A percentile compares a stretch with the other conserved stretches of the same genome.
Conservation (phyloP, 257 asterid genomes). For the Primulina eburnea region DNA sequence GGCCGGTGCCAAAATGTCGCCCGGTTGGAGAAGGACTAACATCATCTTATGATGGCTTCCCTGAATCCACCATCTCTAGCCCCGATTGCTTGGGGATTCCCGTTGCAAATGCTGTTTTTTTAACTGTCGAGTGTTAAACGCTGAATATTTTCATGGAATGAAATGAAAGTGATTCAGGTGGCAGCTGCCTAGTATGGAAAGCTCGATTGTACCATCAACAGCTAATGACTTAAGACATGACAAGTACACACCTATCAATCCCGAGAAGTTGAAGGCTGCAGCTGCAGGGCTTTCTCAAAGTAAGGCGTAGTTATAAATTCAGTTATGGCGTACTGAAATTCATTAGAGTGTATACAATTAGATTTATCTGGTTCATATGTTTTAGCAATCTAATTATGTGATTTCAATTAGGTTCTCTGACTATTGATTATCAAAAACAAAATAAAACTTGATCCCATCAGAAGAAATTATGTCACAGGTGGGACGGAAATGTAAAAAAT, state of each 20-base stretch:
- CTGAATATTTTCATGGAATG: slow-evolving; percentile 7
- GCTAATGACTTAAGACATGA: slow-evolving; percentile 76
- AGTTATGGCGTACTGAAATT: neutral
- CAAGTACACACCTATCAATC: slow-evolving; percentile 47
- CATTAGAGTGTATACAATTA: neutral
- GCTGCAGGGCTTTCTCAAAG: slow-evolving; percentile 76
- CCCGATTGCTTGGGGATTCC: neutral
- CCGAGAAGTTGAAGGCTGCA: slow-evolving; percentile 81
- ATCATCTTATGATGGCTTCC: neutral
- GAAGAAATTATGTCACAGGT: no score
- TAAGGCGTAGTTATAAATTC: slow-evolving; percentile 29
- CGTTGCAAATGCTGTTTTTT: neutral
- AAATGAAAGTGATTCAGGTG: slow-evolving; percentile 47
- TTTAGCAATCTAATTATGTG: neutral
- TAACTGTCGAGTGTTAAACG: neutral
- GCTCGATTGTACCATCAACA: slow-evolving; percentile 66
- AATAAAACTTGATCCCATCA: no score
- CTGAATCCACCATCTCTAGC: no score
- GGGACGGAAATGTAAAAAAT: no score
- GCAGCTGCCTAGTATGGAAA: slow-evolving; percentile 70
- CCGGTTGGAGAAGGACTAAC: neutral
- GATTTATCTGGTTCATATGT: neutral
- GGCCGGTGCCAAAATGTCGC: neutral
- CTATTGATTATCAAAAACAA: neutral
- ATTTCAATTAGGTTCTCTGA: neutral